Percentiles rank a stretch among this genome's conserved stretches.
Evolutionary conservation across 2,329 filamentous ascomycete genomes (phyloP).

Genomic region (Fusarium liriodendri): DNA sequence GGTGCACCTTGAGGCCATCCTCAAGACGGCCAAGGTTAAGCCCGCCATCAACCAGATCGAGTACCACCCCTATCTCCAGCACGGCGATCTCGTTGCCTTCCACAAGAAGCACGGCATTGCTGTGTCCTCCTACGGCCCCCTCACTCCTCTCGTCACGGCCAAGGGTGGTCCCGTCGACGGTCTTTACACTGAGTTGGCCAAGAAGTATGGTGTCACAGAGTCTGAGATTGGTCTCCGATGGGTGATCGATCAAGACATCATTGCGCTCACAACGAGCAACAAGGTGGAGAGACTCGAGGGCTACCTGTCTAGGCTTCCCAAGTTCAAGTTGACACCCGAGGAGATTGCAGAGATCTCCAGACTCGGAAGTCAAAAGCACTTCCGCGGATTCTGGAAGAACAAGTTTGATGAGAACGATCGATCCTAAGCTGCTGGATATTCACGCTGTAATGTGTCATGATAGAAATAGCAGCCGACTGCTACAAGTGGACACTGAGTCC

Average conservation of each 20-base stretch:
- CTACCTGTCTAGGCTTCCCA: slow-evolving; percentile 62
- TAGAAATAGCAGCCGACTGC: not conserved
- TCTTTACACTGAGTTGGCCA: slow-evolving; percentile 61
- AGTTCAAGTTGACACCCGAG: slow-evolving; percentile 68
- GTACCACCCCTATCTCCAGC: slow-evolving; percentile 80
- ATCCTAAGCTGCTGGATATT: slow-evolving; percentile 33
- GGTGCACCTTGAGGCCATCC: slow-evolving; percentile 65
- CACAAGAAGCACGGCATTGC: slow-evolving; percentile 68
- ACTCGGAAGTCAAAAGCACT: slow-evolving; percentile 70
- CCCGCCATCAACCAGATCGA: slow-evolving; percentile 86
- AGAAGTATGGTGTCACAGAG: slow-evolving; percentile 68
- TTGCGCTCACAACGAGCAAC: slow-evolving; percentile 69
- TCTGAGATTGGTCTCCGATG: slow-evolving; percentile 70
- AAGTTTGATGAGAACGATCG: slow-evolving; percentile 65
- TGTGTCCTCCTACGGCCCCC: slow-evolving; percentile 65
- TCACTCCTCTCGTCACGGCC: slow-evolving; percentile 62
- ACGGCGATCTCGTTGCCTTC: slow-evolving; percentile 68
- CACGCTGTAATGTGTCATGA: not conserved
- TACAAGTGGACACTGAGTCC: not conserved
- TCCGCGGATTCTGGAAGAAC: slow-evolving; percentile 67
- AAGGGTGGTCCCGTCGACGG: slow-evolving; percentile 64
- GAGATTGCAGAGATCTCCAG: slow-evolving; percentile 69
- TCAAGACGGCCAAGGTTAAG: slow-evolving; percentile 68
- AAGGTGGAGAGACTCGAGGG: slow-evolving; percentile 67
- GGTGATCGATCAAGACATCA: slow-evolving; percentile 69